These are phyloP conservation scores for Guillardia theta DNA, from an alignment of 78 protist species.

Conservation along the genomic window DNA sequence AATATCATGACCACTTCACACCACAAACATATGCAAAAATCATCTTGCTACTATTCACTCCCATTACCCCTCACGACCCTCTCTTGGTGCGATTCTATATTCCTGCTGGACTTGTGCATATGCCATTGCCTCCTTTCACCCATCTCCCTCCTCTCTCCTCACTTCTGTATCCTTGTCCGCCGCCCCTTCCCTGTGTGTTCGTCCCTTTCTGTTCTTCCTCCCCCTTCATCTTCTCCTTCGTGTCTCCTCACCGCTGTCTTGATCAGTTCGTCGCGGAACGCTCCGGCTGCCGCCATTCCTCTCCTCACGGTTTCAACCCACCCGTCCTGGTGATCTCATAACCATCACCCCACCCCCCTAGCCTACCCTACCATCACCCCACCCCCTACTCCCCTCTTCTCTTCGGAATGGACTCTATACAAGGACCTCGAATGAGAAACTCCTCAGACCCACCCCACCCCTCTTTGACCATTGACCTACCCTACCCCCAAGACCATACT, in stretches of 20 bases:
- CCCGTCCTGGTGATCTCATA: too few species aligned
- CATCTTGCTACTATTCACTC: not conserved
- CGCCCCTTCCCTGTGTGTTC: not conserved
- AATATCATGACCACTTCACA: not conserved
- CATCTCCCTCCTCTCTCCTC: not conserved
- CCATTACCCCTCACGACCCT: not conserved
- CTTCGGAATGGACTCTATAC: too few species aligned
- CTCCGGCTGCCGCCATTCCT: not conserved
- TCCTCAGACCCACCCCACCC: too few species aligned
- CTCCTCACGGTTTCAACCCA: too few species aligned
- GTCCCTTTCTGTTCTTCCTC: not conserved
- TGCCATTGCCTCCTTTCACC: not conserved
- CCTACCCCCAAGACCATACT: too few species aligned
- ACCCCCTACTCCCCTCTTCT: too few species aligned
- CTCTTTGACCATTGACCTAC: too few species aligned
- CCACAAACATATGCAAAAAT: not conserved
- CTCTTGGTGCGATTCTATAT: not conserved
- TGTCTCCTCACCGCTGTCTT: not conserved
- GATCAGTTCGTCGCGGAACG: not conserved
- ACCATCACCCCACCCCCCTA: too few species aligned
- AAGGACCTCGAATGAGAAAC: too few species aligned
- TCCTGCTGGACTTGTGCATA: not conserved
- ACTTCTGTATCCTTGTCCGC: not conserved
- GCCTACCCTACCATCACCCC: too few species aligned
- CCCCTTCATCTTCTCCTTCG: not conserved